Evolutionary conservation across 805 yeast species (phyloP), one percentile per base, ranked within the genome.

Genomic region (Wickerhamiella qilinensis): DNA sequence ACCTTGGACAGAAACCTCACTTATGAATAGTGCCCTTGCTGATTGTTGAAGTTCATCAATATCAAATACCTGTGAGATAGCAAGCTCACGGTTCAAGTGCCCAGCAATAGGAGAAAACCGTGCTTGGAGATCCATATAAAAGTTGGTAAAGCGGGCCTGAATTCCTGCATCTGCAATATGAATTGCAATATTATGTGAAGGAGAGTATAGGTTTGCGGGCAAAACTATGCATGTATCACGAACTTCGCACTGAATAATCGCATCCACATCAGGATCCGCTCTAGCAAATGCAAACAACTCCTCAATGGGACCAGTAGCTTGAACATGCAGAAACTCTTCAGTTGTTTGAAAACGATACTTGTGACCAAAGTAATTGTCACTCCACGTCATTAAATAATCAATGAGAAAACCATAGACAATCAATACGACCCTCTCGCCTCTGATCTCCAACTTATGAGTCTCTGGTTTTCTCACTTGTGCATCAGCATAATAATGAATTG

Each of bases 311-410:
- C 33, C 22, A 14, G 30, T 25, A 17, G 20, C 30, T 18, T 31
- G 34, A 14, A 53, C 52, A 17, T 53, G 56, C 3, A 75, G 69
- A 46, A 76, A 86, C 53, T 88, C 98, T 45, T 83, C 91, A 34
- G 84, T 67, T 0, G 97, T 91, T 46, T 71, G 75, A 54, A 91
- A 91, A 47, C 76, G 82, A n/a, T 72, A 66, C 43, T 69, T 67
- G 33, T 82, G 91, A 2, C 98, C 98, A 55, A 91, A 81, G 54
- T 91, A 88, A 53, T 91, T 91, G 52, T 82, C 94, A 35, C 77
- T 69, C 35, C 91, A 64, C 14, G 73, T 69, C 63, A 85, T 72
- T 31, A 88, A 61, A 54, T 80, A 84, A 45, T 77, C 72, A 5
- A 84, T 64, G 6, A 85, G 67, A 54, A 73, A 80, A 0, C 98